Conservation (phyloP, 225 moss, liverwort and hornwort species). For the Takakia lepidozioides region DNA sequence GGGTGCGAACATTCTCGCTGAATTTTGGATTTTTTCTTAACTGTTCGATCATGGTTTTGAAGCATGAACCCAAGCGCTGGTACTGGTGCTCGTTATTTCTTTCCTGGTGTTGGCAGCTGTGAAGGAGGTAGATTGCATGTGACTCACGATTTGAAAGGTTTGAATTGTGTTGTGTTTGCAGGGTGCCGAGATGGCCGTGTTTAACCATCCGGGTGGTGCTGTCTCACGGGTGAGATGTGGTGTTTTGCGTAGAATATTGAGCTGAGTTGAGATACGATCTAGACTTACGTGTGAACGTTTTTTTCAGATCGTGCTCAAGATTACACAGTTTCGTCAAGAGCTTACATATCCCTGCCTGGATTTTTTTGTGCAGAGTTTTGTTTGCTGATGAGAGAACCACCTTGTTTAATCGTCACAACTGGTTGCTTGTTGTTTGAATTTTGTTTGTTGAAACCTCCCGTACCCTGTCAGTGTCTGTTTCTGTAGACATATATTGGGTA, state of each 20-base stretch:
- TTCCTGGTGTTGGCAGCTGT: too few species aligned
- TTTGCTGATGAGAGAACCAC: too few species aligned
- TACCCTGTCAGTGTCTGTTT: neutral
- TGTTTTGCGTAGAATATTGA: neutral
- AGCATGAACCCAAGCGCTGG: too few species aligned
- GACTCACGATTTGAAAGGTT: too few species aligned
- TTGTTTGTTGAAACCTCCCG: neutral
- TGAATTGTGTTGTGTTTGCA: too few species aligned
- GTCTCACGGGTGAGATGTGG: constrained; percentile 1
- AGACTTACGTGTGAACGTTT: neutral
- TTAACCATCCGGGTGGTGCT: constrained; percentile 10
- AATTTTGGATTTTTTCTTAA: too few species aligned
- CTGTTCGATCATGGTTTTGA: too few species aligned
- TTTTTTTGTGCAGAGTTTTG: neutral
- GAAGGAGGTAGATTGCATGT: too few species aligned
- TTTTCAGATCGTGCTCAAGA: neutral
- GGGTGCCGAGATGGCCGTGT: constrained; percentile 12
- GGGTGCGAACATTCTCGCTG: too few species aligned
- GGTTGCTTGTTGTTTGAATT: too few species aligned
- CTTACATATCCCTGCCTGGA: neutral
- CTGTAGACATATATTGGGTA: neutral
- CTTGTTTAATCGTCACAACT: too few species aligned
- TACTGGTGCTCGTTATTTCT: too few species aligned
- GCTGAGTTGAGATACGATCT: neutral
- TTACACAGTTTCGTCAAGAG: neutral